Evolutionary conservation across 306 rosid genomes (phyloP), one percentile per base, ranked within the genome.

Genomic region (Morella rubra): DNA sequence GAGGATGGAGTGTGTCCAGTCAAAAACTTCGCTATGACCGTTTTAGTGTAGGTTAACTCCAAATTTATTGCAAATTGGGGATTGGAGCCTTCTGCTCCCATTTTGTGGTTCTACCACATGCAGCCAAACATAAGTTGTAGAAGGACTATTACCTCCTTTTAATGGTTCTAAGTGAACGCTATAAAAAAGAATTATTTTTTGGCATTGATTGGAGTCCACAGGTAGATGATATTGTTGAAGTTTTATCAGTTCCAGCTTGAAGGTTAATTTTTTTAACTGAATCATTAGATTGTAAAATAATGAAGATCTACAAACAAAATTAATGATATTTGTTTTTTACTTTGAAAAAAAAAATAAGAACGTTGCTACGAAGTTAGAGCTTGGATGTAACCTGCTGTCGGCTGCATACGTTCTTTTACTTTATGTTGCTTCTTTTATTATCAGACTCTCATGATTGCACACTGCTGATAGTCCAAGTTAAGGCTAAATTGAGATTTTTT

Each of bases 401-500:
- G 27, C 15, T 8, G 18, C 45, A 22, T 64, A 5, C 7, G 8
- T 27, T 61, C 13, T 64, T 66, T 42, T 66, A 10, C 27, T 0
- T 60, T 66, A 42, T 16, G 42, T 44, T 16, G 24, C 50, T 65
- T n/a, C 49, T 13, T 32, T 69, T 77, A 11, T 77, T 71, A 14
- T 46, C 72, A 66, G 72, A 68, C 53, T 24, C 56, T 77, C 79
- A 77, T 55, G 5, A 27, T 71, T 62, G 75, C 71, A 32, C 72
- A 53, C 41, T 73, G 58, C 67, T 37, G 69, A 37, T 19, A 4
- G n/a, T 77, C 77, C 50, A 58, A 62, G 24, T 76, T 51, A 42
- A 60, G 78, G 42, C 69, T 84, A 13, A 69, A 24, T 76, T 58
- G 46, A 20, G 20, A 18, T 27, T 71, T 46, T 56, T 40, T 59